phyloP scores from a whole-genome alignment of 1,284 basidiomycete species.

The Gymnopus androsaceus region DNA sequence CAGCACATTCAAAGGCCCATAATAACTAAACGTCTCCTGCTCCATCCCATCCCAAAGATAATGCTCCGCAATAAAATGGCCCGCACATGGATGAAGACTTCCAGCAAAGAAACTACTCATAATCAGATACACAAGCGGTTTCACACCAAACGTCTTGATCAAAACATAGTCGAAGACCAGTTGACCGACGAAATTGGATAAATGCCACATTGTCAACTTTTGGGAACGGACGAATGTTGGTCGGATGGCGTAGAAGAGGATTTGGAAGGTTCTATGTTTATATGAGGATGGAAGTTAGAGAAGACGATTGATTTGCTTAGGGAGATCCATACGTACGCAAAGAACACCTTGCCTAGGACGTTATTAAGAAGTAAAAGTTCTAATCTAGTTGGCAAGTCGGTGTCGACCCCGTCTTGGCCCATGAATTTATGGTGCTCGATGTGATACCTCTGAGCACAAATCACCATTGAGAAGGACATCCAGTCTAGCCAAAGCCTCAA shows the following conservation, averaged over 20 bases:
- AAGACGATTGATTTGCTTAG: no score
- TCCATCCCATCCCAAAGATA: conserved; percentile 88
- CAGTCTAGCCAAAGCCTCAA: background rate
- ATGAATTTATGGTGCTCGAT: conserved; percentile 93
- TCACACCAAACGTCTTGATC: conserved; percentile 58
- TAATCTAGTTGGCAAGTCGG: conserved; percentile 86
- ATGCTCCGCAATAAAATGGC: conserved; percentile 97
- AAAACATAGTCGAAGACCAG: conserved; percentile 75
- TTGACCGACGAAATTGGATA: conserved; percentile 74
- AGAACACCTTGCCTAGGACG: conserved; percentile 96
- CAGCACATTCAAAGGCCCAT: conserved; percentile 87
- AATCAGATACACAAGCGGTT: conserved; percentile 83
- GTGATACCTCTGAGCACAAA: conserved; percentile 73
- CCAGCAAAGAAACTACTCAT: conserved; percentile 94
- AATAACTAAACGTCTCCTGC: conserved; percentile 98
- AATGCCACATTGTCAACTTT: conserved; percentile 81
- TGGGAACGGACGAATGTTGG: conserved; percentile 93
- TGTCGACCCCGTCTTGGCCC: conserved; percentile 96
- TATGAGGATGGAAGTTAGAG: background rate
- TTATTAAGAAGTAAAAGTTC: conserved; percentile 91
- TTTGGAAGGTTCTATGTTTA: conserved; percentile 84
- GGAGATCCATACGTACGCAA: conserved; percentile 84
- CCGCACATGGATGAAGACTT: conserved; percentile 91
- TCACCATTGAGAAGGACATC: conserved; percentile 11
- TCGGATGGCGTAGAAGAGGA: conserved; percentile 95